Base-by-base conservation (phyloP, 2,329 filamentous ascomycete species). In the Cytospora schulzeri region DNA sequence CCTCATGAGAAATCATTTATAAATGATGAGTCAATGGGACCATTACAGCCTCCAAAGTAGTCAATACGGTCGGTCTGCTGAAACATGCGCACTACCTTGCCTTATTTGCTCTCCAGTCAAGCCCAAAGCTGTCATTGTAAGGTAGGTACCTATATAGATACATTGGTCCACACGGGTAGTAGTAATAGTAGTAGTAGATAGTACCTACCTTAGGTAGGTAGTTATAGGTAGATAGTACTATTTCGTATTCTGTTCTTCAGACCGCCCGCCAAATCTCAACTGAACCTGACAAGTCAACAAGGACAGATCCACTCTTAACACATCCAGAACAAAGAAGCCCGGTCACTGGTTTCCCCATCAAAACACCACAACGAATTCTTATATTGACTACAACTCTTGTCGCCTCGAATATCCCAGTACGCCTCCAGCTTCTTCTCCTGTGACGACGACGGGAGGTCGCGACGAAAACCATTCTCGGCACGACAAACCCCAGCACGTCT, bases 341-440 rank as follows among this genome's bases (percentile, higher is more conserved):
- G 38, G 15, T 48, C n/a, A n/a, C 35, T 4, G 35, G 11, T 24
- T 48, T 48, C n/a, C 22, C 22, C 45, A 48, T 22, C 45, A 24
- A 48, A 48, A 48, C 45, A 48, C 22, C 59, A 26, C 35, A 53
- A 35, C 60, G 15, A 62, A 57, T 57, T 51, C 53, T 57, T 62
- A 62, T 57, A 52, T 57, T 54, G 54, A 62, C 45, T 28, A 38
- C 41, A 48, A 15, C 41, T 19, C 19, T n/a, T 48, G 33, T 35
- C n/a, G 57, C 45, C 57, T 59, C 29, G 29, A 19, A 35, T 45
- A 48, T 48, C n/a, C 45, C 45, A 48, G 9, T 48, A 24, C 45
- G 45, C 45, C 45, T 14, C 22, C 19, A 19, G n/a, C 9, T 24
- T 24, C 22, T 48, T 19, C n/a, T 12, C 19, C n/a, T 48, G 45